Evolutionary conservation across 108 stramenopile genomes (phyloP).

Genomic region (Skeletonema potamos): DNA sequence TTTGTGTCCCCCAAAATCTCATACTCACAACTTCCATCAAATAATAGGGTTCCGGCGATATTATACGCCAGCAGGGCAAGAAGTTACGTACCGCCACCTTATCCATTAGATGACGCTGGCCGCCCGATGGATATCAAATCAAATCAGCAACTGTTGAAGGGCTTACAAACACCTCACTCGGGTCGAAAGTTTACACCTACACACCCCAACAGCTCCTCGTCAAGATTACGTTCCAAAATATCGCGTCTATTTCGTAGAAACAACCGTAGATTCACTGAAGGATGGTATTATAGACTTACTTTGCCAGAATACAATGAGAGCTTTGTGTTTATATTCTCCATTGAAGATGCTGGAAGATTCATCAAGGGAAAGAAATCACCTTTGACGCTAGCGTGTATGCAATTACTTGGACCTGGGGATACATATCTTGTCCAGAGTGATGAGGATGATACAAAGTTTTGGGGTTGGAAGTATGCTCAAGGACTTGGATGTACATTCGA

Average conservation of each 20-base stretch:
- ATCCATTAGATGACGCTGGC: conserved; percentile 25
- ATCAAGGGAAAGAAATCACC: conserved; percentile 39
- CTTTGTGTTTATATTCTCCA: conserved; percentile 82
- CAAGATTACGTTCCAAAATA: conserved; percentile 18
- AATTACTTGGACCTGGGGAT: conserved; percentile 81
- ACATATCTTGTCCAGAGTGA: conserved; percentile 78
- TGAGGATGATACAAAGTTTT: conserved; percentile 75
- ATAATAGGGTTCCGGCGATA: not conserved
- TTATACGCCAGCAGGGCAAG: not conserved
- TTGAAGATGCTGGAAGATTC: conserved; percentile 73
- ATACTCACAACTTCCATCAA: not conserved
- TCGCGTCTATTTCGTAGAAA: conserved; percentile 11
- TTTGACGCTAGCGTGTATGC: conserved; percentile 66
- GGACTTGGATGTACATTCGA: conserved; percentile 79
- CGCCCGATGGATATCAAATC: conserved; percentile 15
- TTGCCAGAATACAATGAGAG: conserved; percentile 62
- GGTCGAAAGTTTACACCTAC: conserved; percentile 79
- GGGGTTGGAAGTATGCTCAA: conserved; percentile 69
- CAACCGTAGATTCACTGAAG: conserved; percentile 78
- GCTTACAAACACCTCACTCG: conserved; percentile 72
- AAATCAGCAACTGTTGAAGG: not conserved
- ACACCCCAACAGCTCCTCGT: conserved; percentile 47
- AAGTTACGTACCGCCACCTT: conserved; percentile 4
- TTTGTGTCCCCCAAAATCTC: not conserved
- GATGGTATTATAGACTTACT: conserved; percentile 90